Evolutionary conservation across 2,329 filamentous ascomycete genomes (phyloP), one percentile per base, ranked within the genome.

Genomic region (Xylariaceae sp.): DNA sequence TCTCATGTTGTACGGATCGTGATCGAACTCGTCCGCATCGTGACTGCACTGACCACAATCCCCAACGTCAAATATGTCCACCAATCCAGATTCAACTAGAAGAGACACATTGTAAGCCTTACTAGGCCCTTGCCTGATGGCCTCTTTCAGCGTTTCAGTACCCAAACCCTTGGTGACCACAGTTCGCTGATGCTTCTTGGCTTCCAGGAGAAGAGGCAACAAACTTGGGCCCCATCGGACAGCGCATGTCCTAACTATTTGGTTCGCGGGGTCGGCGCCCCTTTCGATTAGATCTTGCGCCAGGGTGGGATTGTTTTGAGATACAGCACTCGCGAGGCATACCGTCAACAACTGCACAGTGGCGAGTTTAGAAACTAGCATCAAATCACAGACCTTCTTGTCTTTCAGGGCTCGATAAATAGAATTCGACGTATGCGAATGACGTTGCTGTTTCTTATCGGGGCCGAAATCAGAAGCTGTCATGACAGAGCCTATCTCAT

Each of bases 51-150:
- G n/a, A n/a, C n/a, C n/a, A n/a, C 9, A 3, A 2, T 43, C 4
- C 14, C 53, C 37, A 31, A 26, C n/a, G 19, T 50, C 53, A 11
- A 34, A 39, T 49, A 56, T 50, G 14, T 51, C 46, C 2, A 51
- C 46, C 12, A n/a, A 26, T 28, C 24, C n/a, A 4, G 45, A 45
- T 31, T 39, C 11, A 28, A 50, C 16, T 14, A 33, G 11, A 6
- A 17, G 6, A 26, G 14, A 19, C 9, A 45, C 33, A 12, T 21
- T 1, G 1, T n/a, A 9, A 12, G 16, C 12, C 9, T 8, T 31
- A 12, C 3, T 9, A 23, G 36, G 44, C 2, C 36, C 36, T 14
- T 43, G n/a, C 14, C 12, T 1, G 4, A 55, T 49, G 16, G 34
- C 41, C 4, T 4, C 26, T 41, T 55, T 49, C 2, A 49, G 37